Conservation (phyloP, 2,329 filamentous ascomycete genomes). For the Delphinella strobiligena region DNA sequence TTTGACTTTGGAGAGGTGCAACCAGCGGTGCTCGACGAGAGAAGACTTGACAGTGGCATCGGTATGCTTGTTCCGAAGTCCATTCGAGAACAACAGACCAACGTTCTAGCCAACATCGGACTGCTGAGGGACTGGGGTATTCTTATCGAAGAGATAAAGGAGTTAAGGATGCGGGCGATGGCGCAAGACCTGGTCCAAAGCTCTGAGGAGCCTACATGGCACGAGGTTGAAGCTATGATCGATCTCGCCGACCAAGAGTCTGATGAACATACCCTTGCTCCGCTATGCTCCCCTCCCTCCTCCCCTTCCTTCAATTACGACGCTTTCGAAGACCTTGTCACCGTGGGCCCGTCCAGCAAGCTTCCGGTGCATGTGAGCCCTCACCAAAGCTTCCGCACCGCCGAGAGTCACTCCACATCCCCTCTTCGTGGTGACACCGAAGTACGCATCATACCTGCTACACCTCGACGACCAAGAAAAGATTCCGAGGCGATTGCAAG, state of each 20-base stretch:
- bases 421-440: slow-evolving; percentile 1
- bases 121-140: slow-evolving; percentile 71
- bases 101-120: slow-evolving; percentile 72
- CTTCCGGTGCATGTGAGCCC: not conserved
- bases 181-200: slow-evolving; percentile 55
- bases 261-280: slow-evolving; percentile 39
- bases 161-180: slow-evolving; percentile 57
- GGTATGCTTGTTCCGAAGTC: slow-evolving; percentile 63
- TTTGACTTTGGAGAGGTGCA: slow-evolving; percentile 58
- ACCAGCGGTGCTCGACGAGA: slow-evolving; percentile 20
- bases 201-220: slow-evolving; percentile 52
- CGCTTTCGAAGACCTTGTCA: slow-evolving; percentile 41
- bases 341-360: slow-evolving; percentile 8
- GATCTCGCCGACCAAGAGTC: slow-evolving; percentile 61
- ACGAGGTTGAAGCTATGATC: slow-evolving; percentile 77
- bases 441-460: slow-evolving; percentile 5
- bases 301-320: slow-evolving; percentile 46
- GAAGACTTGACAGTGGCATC: slow-evolving; percentile 31
- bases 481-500: slow-evolving; percentile 48
- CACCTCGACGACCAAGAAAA: slow-evolving; percentile 33
- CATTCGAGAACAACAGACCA: slow-evolving; percentile 71
- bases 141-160: slow-evolving; percentile 72
- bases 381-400: not conserved
- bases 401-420: not conserved
- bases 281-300: slow-evolving; percentile 42